Evolutionary conservation across 371 early-diverging fungal genomes (phyloP).

Genomic region (Catenaria anguillulae): DNA sequence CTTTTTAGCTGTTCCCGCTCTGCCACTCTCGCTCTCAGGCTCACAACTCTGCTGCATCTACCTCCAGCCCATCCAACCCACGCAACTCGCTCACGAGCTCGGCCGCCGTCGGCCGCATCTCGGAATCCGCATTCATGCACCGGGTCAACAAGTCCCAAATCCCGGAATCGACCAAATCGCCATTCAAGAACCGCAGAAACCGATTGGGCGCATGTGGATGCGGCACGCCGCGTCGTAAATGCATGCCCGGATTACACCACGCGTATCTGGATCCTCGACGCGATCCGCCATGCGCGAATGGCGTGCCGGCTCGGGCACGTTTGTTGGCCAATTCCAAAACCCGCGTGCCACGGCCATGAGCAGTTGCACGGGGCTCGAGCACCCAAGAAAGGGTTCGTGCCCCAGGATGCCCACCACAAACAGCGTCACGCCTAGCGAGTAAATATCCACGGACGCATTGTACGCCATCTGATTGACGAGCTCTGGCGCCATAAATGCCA

Average conservation of each 20-base stretch:
- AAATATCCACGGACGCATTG: slow-evolving; percentile 45
- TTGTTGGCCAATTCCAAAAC: slow-evolving; percentile 39
- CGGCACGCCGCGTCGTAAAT: slow-evolving; percentile 4
- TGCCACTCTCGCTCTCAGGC: no score
- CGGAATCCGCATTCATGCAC: slow-evolving; percentile 18
- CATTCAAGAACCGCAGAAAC: slow-evolving; percentile 24
- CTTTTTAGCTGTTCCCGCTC: no score
- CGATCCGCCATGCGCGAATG: slow-evolving; percentile 18
- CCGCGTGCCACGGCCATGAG: slow-evolving; percentile 39
- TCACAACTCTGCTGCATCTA: slow-evolving; percentile 1
- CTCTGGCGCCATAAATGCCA: slow-evolving; percentile 56
- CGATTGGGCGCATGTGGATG: slow-evolving; percentile 6
- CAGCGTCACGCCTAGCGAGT: slow-evolving; percentile 61
- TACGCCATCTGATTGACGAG: slow-evolving; percentile 26
- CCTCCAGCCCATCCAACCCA: slow-evolving; percentile 3
- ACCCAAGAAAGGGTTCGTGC: slow-evolving; percentile 40
- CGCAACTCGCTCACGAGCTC: slow-evolving; percentile 12
- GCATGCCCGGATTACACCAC: slow-evolving; percentile 10
- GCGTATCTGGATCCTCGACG: slow-evolving; percentile 15
- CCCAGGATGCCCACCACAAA: slow-evolving; percentile 53
- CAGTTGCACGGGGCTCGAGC: slow-evolving; percentile 34
- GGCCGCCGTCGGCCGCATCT: slow-evolving; percentile 19
- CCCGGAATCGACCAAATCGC: slow-evolving; percentile 18
- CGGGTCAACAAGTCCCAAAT: slow-evolving; percentile 19
- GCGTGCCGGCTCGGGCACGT: slow-evolving; percentile 14